phyloP scores from a whole-genome alignment of 768 basidiomycete genomes.

The Pulveroboletus sp. region DNA sequence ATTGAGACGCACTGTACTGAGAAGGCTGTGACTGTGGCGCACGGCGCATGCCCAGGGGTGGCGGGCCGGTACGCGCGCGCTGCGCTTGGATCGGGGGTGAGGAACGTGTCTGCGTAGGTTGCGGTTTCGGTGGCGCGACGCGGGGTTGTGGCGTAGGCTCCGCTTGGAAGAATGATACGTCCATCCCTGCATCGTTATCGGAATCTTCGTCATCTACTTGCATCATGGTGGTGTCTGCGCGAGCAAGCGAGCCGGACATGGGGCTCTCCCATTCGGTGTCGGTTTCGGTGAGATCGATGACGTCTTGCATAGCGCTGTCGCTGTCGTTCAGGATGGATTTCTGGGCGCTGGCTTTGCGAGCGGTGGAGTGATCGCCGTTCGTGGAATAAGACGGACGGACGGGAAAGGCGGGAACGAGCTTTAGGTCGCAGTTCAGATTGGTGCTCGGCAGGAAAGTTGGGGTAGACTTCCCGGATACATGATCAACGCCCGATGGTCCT shows the following conservation, averaged over 20 bases:
- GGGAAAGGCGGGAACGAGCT: conserved; percentile 2
- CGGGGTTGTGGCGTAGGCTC: neutral
- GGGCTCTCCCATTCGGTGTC: conserved; percentile 16
- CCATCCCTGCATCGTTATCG: conserved; percentile 15
- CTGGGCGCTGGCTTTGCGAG: neutral
- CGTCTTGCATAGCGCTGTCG: conserved; percentile 14
- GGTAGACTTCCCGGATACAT: conserved; percentile 13
- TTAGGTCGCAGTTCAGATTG: conserved; percentile 10
- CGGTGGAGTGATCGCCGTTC: neutral
- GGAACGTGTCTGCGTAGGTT: conserved; percentile 1
- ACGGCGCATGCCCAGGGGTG: conserved; percentile 30
- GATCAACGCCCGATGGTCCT: neutral
- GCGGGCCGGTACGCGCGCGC: conserved; percentile 17
- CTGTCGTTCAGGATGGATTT: neutral
- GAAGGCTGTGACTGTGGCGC: conserved; percentile 13
- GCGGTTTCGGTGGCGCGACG: neutral
- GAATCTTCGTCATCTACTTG: conserved; percentile 17
- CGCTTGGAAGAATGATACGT: conserved; percentile 14
- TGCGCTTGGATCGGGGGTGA: conserved; percentile 17
- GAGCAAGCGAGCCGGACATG: neutral
- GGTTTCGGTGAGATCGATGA: conserved; percentile 21
- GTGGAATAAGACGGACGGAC: neutral
- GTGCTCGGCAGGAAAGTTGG: conserved; percentile 9
- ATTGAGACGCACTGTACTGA: conserved; percentile 21
- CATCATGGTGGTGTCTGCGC: conserved; percentile 10